Percentiles rank a stretch among this genome's conserved stretches.
phyloP scores from a whole-genome alignment of 108 stramenopile genomes.

The Bacterosira constricta region DNA sequence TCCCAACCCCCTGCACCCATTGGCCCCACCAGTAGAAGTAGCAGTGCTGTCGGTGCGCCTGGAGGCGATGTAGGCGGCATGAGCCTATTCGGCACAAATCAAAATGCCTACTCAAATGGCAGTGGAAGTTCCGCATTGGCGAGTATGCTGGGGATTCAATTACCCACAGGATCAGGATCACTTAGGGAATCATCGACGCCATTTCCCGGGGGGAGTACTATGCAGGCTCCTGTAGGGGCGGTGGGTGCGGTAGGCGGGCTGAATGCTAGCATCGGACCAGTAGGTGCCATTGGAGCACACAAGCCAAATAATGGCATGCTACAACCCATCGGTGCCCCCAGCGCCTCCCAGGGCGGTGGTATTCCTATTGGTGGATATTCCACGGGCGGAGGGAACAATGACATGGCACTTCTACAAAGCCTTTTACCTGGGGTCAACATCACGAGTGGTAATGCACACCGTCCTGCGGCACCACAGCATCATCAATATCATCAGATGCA shows the following conservation, averaged over 20 bases:
- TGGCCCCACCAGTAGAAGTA: constrained; percentile 32
- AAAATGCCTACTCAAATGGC: constrained; percentile 31
- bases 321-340: constrained; percentile 43
- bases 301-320: constrained; percentile 54
- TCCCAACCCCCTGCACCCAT: constrained; percentile 32
- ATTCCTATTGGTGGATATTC: constrained; percentile 62
- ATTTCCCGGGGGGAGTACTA: constrained; percentile 14
- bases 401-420: constrained; percentile 87
- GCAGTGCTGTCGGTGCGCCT: constrained; percentile 3
- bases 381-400: constrained; percentile 54
- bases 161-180: constrained; percentile 80
- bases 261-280: background rate
- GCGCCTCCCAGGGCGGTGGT: constrained; percentile 60
- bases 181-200: constrained; percentile 56
- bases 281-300: constrained; percentile 57
- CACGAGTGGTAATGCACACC: constrained; percentile 39
- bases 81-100: constrained; percentile 41
- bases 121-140: constrained; percentile 79
- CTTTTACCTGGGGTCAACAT: constrained; percentile 78
- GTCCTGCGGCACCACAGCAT: constrained; percentile 25
- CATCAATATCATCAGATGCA: constrained; percentile 1
- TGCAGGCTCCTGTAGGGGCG: constrained; percentile 20
- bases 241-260: background rate
- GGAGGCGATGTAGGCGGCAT: constrained; percentile 41
- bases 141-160: constrained; percentile 82